Percentiles rank a stretch among this genome's conserved stretches.
Evolutionary conservation across 2,329 filamentous ascomycete genomes (phyloP).

Genomic region (Aschersonia sp.): DNA sequence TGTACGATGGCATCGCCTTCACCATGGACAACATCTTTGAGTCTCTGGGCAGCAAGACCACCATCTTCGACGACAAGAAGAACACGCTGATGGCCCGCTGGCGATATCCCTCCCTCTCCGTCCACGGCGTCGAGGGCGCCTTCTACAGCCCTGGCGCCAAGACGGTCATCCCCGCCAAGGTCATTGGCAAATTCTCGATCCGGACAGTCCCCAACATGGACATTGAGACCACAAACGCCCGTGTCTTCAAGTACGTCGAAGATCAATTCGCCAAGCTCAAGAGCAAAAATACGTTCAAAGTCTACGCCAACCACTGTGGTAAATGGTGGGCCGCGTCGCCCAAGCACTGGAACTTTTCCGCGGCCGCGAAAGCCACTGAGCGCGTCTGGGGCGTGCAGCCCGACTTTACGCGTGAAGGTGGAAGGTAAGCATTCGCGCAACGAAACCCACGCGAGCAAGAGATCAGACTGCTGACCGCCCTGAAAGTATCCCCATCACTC

Average conservation of each 20-base stretch:
- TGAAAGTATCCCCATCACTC: conserved; percentile 76
- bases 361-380: conserved; percentile 90
- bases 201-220: conserved; percentile 97
- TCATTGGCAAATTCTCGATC: conserved; percentile 96
- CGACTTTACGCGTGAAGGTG: conserved; percentile 91
- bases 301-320: conserved; percentile 72
- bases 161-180: conserved; percentile 96
- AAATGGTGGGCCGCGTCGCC: conserved; percentile 99
- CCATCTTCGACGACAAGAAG: conserved; percentile 81
- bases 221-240: conserved; percentile 71
- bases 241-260: conserved; percentile 72
- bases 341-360: conserved; percentile 97
- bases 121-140: conserved; percentile 90
- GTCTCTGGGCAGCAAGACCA: conserved; percentile 77
- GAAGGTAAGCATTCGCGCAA: conserved; percentile 43
- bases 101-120: conserved; percentile 83
- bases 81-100: conserved; percentile 88
- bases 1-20: conserved; percentile 88
- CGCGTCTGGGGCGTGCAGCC: conserved; percentile 87
- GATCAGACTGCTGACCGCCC: no score
- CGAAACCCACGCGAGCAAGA: no score
- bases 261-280: conserved; percentile 73
- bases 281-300: conserved; percentile 83
- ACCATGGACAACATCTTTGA: conserved; percentile 93
- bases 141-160: conserved; percentile 90